Percentiles rank a stretch among this genome's conserved stretches.
These are phyloP conservation scores for Solanum arcanum DNA, from an alignment of 257 asterid genomes.

Conservation along the genomic window DNA sequence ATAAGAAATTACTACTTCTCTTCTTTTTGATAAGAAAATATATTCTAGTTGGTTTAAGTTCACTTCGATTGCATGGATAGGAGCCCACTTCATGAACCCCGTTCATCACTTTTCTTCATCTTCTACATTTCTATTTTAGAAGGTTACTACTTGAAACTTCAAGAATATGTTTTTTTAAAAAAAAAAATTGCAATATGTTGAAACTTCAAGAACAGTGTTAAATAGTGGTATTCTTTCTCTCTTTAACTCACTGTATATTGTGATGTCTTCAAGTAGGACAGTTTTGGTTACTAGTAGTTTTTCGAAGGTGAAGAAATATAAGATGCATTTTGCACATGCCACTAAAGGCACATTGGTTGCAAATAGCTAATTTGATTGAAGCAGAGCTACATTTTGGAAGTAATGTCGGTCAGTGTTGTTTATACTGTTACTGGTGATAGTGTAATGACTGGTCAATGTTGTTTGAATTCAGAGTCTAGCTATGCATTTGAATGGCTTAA, in stretches of 20 bases:
- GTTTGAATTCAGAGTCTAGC: background rate
- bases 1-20: background rate
- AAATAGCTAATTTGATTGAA: background rate
- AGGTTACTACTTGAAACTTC: background rate
- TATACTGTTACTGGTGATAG: background rate
- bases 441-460: background rate
- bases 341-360: background rate
- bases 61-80: background rate
- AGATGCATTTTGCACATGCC: background rate
- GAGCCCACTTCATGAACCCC: background rate
- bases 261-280: background rate
- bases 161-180: too few species aligned
- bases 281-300: background rate
- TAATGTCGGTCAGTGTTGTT: background rate
- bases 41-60: background rate
- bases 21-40: background rate
- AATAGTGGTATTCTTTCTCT: background rate
- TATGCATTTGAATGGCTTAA: background rate
- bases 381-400: background rate
- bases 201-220: background rate
- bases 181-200: background rate
- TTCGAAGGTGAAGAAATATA: background rate
- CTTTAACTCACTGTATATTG: background rate
- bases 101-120: background rate
- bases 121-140: background rate